These are phyloP conservation scores for Chimonanthus salicifolius DNA, from an alignment of 164 flowering plant genomes.

Conservation along the genomic window DNA sequence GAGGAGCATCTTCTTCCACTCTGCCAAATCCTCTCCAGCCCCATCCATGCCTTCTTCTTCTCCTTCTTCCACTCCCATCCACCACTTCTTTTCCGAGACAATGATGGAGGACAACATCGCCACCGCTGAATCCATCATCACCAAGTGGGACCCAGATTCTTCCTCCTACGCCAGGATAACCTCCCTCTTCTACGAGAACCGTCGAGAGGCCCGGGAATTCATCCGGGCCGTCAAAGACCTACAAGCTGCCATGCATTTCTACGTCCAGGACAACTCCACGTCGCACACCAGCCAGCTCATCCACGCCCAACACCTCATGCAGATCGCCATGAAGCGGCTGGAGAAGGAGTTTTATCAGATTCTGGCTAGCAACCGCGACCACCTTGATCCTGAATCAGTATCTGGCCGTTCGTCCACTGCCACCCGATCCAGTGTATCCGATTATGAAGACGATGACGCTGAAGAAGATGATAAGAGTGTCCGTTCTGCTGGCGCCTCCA, in stretches of 20 bases:
- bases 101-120: conserved; percentile 35
- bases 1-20: conserved; percentile 4
- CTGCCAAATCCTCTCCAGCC: not conserved
- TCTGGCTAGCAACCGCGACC: conserved; percentile 50
- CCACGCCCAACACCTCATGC: conserved; percentile 49
- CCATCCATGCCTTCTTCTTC: not conserved
- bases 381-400: conserved; percentile 51
- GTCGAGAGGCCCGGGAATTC: conserved; percentile 49
- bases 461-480: conserved; percentile 24
- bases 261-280: conserved; percentile 24
- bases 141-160: conserved; percentile 51
- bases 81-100: conserved; percentile 24
- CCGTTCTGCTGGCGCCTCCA: not conserved
- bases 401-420: conserved; percentile 36
- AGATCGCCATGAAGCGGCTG: conserved; percentile 57
- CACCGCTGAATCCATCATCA: conserved; percentile 37
- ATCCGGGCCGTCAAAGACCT: conserved; percentile 39
- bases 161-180: conserved; percentile 11
- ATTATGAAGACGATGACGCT: not conserved
- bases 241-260: conserved; percentile 58
- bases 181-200: conserved; percentile 39
- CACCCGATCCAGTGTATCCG: conserved; percentile 16
- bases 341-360: conserved; percentile 69
- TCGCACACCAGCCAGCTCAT: conserved; percentile 17
- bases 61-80: conserved; percentile 1